Conservation (phyloP, 164 flowering plant species). For the Vitis riparia region DNA sequence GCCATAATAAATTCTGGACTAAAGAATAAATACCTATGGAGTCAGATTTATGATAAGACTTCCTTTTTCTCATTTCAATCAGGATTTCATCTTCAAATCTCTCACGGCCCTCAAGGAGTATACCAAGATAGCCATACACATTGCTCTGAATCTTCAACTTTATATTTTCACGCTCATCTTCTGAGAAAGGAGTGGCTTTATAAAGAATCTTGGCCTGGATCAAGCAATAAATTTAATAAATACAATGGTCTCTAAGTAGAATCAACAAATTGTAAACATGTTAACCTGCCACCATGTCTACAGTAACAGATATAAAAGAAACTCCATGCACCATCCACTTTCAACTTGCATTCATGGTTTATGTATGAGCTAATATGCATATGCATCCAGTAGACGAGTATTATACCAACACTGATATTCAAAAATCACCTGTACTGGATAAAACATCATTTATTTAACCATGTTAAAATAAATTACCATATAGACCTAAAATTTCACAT, state of each 20-base stretch:
- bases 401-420: too few relatives aligned
- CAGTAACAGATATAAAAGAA: too few relatives aligned
- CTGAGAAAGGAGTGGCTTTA: conserved; percentile 64
- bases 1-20: background rate
- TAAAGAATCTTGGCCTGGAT: conserved; percentile 90
- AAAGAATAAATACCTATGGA: conserved; percentile 28
- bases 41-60: conserved; percentile 29
- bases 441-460: too few relatives aligned
- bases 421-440: too few relatives aligned
- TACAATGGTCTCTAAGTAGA: background rate
- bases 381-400: too few relatives aligned
- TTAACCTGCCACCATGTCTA: too few relatives aligned
- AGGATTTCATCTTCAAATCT: conserved; percentile 86
- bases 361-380: too few relatives aligned
- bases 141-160: conserved; percentile 83
- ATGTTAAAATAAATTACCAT: too few relatives aligned
- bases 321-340: too few relatives aligned
- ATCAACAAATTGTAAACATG: too few relatives aligned
- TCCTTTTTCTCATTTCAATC: conserved; percentile 28
- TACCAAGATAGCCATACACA: conserved; percentile 79
- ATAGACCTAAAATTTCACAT: too few relatives aligned
- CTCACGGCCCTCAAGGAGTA: conserved; percentile 98
- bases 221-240: conserved; percentile 5
- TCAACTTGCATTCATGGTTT: too few relatives aligned
- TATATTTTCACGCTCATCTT: conserved; percentile 76